Evolutionary conservation across 352 stramenopile genomes (phyloP), one percentile per base, ranked within the genome.

Genomic region (Pythium rishiriense): DNA sequence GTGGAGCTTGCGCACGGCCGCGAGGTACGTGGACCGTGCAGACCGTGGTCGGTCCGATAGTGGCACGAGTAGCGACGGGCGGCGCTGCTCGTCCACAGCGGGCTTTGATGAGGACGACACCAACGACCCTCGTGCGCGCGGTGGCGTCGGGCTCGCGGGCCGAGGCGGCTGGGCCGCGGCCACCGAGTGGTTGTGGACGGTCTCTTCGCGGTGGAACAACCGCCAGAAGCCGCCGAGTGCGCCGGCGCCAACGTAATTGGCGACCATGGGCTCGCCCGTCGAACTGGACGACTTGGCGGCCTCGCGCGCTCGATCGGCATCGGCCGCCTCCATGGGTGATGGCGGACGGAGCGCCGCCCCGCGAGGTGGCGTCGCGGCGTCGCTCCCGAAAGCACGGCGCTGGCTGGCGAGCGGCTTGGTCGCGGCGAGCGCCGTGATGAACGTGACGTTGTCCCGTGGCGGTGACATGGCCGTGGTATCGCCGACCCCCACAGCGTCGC

Each of bases 201-300:
- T 72, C 49, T 90, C 80, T 48, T 93, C 77, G 3, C 75, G 78
- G 31, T 91, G 84, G 57, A 93, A 93, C 47, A 89, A 77, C 28
- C 57, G 61, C 82, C 84, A 93, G 66, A 91, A 91, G 25, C 72
- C 64, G 14, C 79, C 64, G 57, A 93, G 73, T 4, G 82, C 82
- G 5, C 85, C 72, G 21, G 25, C 17, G 22, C 82, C 84, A 46
- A 90, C 77, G 74, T 93, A 90, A 57, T 89, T 90, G 45, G 69
- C 62, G 22, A 70, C 64, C 4, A 63, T 50, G 0, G 72, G 68
- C 47, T 80, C 69, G 14, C 51, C 55, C 29, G 68, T 60, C 4
- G 24, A 64, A 17, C 37, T 39, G 49, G 19, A 62, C 22, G 47
- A 51, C 39, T 21, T 28, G 2, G 39, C 2, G 49, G 37, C 21